Evolutionary conservation across 805 yeast genomes (phyloP), one percentile per base, ranked within the genome.

Genomic region (Kazachstania africana): DNA sequence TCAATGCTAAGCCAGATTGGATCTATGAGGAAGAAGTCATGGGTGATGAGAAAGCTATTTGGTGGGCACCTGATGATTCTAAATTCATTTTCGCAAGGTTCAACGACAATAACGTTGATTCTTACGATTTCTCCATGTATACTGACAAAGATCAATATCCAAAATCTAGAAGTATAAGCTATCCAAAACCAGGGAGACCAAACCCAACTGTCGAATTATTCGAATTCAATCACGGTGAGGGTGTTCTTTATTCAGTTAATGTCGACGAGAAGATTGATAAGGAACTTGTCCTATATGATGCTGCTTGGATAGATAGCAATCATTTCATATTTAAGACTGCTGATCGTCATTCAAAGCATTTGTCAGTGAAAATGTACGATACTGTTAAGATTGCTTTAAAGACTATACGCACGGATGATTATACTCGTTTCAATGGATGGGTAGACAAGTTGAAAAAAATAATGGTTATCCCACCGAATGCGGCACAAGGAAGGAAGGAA

Each of bases 11-110:
- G 39, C 75, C 87, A 0, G 91, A 80, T 46, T 81, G 93, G 91
- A 76, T 80, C 2, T 80, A 80, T 50, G 93, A 81, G 50, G 93
- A 81, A 47, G 94, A 81, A 45, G 81, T 81, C 1, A 54, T 75
- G 9, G 66, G 65, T 0, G 44, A 57, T 12, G 87, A 78, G 38
- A 55, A 50, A 22, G 72, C 79, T 0, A 57, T 79, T 9, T 79
- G 84, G 80, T 80, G 88, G 85, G 59, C 76, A 12, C 76, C 78
- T 1, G 72, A 73, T 39, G 80, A 76, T 40, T 50, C 70, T 2
- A 59, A 59, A 33, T 38, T 79, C 28, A 59, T 76, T 0, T 81
- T 61, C 43, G 64, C 78, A 37, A 65, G 59, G 39, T 63, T 70
- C 15, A 66, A 80, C 43, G 87, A 79, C 39, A 63, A 78, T 0